A percentile compares a stretch with the other conserved stretches of the same genome.
Evolutionary conservation across 106 monocot species (phyloP).

Genomic region (Narthecium ossifragum): DNA sequence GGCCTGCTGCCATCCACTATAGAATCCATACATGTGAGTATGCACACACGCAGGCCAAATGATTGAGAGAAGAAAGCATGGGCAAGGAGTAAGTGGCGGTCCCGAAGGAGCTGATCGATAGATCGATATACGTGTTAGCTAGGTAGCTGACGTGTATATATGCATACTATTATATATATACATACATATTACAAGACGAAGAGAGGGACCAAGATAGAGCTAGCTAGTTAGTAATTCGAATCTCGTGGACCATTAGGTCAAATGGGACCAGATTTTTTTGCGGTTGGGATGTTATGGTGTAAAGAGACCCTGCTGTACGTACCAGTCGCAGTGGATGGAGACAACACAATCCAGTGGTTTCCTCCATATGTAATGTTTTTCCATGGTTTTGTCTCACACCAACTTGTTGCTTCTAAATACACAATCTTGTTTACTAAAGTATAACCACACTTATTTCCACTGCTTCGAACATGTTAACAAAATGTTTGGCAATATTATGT

Average conservation of each 20-base stretch:
- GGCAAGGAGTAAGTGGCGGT: constrained; percentile 18
- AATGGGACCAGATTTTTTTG: no score
- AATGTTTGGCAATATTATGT: no score
- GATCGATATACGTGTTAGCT: background rate
- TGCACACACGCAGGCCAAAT: constrained; percentile 15
- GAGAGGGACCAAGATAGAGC: background rate
- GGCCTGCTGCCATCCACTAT: constrained; percentile 1
- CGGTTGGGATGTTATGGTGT: no score
- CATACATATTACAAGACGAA: background rate
- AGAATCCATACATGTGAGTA: constrained; percentile 13
- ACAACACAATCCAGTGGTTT: background rate
- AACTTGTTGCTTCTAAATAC: background rate
- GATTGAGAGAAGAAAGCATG: constrained; percentile 25
- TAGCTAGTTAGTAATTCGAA: background rate
- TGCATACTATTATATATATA: no score
- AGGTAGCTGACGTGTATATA: background rate
- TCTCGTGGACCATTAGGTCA: background rate
- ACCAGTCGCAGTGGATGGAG: background rate
- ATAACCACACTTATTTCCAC: no score
- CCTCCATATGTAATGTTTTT: background rate
- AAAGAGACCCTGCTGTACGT: background rate
- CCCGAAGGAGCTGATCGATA: constrained; percentile 1
- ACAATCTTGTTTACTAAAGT: no score
- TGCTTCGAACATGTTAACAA: no score
- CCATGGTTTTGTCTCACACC: background rate